Base-by-base conservation (phyloP, 2,329 filamentous ascomycete species). In the Hymenoscyphus salicellus region DNA sequence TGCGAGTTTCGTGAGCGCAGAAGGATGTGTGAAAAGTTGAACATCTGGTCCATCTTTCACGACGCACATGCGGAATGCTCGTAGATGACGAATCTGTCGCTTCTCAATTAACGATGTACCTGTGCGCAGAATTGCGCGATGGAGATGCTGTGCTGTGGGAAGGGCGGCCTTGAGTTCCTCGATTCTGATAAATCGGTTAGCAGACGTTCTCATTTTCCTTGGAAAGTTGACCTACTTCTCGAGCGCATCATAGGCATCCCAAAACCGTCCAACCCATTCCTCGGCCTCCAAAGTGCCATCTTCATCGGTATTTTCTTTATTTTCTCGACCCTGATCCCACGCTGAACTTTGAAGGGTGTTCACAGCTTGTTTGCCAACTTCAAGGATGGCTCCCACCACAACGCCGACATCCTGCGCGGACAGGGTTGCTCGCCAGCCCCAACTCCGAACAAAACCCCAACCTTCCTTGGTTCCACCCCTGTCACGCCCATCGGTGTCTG, bases 361-460 rank as follows among this genome's bases (percentile, higher is more conserved):
- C 1, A 74, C 69, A 30, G 73, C 69, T 30, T 74, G 72, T 73
- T 84, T 91, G 32, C 95, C 94, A 32, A 98, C 93, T 79, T 99
- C 95, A 1, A 99, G 85, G 58, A 99, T 89, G 17, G 94, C 93
- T 61, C 93, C 93, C 23, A 98, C 85, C 33, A 98, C 88, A 17
- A 97, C 91, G n/a, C 92, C 92, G 0, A 97, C 92, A 75, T 99
- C 95, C 58, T 94, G 91, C 5, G 95, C 95, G 67, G 91, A 96
- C 30, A 98, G 82, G 59, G 94, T 97, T 0, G 93, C 94, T 75
- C 93, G 90, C 93, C 93, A 99, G 11, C 95, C 95, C 95, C 95
- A 99, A 75, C 92, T 96, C 65, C 93, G 86, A 20, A 98, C 94
- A 74, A 98, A 99, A 0, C 95, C 94, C 94, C 94, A 98, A 11